A percentile compares a stretch with the other conserved stretches of the same genome.
phyloP scores from a whole-genome alignment of 2,329 filamentous ascomycete genomes.

The Arthrinium phaeospermum region DNA sequence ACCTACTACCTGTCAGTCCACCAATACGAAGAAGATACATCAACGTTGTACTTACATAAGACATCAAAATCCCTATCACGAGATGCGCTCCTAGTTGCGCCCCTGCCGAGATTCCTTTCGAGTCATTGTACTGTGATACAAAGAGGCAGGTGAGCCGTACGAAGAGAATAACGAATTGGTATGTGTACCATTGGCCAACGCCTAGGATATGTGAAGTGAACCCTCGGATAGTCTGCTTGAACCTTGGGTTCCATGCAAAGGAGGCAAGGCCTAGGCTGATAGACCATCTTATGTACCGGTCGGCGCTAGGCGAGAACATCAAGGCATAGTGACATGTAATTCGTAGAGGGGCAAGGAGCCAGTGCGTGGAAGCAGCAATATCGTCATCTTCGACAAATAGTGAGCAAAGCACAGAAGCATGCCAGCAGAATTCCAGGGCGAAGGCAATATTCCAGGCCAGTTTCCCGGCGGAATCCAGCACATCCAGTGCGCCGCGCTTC shows the following conservation, averaged over 20 bases:
- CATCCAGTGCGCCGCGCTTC: slow-evolving; percentile 48
- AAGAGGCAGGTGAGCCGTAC: slow-evolving; percentile 58
- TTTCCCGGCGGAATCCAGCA: slow-evolving; percentile 48
- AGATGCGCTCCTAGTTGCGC: slow-evolving; percentile 59
- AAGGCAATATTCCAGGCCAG: slow-evolving; percentile 55
- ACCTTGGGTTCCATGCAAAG: slow-evolving; percentile 73
- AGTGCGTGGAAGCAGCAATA: slow-evolving; percentile 24
- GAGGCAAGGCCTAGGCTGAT: slow-evolving; percentile 57
- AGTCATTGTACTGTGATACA: slow-evolving; percentile 47
- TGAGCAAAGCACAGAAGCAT: slow-evolving; percentile 44
- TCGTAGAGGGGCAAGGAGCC: slow-evolving; percentile 23
- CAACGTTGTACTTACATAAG: slow-evolving; percentile 52
- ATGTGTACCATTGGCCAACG: slow-evolving; percentile 68
- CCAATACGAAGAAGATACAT: neutral
- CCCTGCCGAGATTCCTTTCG: slow-evolving; percentile 44
- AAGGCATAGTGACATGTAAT: slow-evolving; percentile 27
- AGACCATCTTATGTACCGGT: slow-evolving; percentile 52
- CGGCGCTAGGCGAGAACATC: slow-evolving; percentile 46
- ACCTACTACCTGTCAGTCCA: slow-evolving; percentile 45
- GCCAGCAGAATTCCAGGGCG: slow-evolving; percentile 50
- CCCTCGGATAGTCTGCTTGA: slow-evolving; percentile 64
- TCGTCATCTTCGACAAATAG: slow-evolving; percentile 29
- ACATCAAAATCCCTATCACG: slow-evolving; percentile 57
- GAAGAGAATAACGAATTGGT: slow-evolving; percentile 65
- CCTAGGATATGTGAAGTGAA: slow-evolving; percentile 65